Base-by-base conservation (phyloP, 2,329 filamentous ascomycete species). In the Epichloe baconii region DNA sequence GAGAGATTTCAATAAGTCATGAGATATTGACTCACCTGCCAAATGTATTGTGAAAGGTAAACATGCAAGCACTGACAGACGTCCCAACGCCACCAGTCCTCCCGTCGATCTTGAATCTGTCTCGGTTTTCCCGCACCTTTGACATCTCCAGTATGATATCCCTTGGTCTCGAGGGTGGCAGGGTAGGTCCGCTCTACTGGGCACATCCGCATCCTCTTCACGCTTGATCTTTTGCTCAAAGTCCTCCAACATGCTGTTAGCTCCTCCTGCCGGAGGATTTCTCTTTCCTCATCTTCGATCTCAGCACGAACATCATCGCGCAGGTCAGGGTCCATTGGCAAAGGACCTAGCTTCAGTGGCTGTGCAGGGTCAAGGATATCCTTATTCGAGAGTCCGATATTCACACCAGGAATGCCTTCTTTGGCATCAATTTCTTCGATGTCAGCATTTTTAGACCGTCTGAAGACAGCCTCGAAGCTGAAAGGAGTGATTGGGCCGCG, bases 11-110 rank as follows among this genome's bases (percentile, higher is more conserved):
- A 49, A 40, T 14, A 1, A 7, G 35, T 14, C 2, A 26, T 5
- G 8, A 15, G 14, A 8, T 17, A 35, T 34, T 35, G 31, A 66
- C 80, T 72, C 71, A 90, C 88, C 82, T 86, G 67, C 95, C 89
- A 56, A 89, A 83, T 0, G 88, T 95, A 67, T 98, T 98, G 72
- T 98, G 93, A 63, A 97, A 95, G 0, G 93, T 98, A 65, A 94
- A 96, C 86, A 97, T 97, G 73, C 88, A 93, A 23, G 94, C 84
- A 61, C 89, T 95, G 53, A 96, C 76, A 26, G 83, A 83, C 50
- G 88, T 81, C 14, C 90, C 88, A 48, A 90, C 78, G 8, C 90
- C 91, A 15, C 88, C 87, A 12, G 86, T 91, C 36, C 86, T 80
- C 19, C 83, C 81, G 53, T 95, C 87, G 52, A 97, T 91, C 63